Evolutionary conservation across 2,329 filamentous ascomycete genomes (phyloP).

Genomic region (Rosellinia necatrix): DNA sequence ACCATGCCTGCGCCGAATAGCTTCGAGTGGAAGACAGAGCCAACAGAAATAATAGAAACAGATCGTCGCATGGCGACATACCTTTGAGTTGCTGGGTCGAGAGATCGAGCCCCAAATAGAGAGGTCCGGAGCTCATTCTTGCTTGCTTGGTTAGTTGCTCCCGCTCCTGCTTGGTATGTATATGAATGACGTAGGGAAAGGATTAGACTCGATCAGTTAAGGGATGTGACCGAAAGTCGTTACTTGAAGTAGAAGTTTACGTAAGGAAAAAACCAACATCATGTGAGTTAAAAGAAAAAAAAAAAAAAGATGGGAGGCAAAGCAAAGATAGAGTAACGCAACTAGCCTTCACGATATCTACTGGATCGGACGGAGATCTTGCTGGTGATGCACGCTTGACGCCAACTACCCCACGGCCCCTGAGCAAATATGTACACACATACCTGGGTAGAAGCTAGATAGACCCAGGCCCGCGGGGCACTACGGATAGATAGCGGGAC

Average conservation of each 20-base stretch:
- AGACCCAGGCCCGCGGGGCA: conserved; percentile 22
- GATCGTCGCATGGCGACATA: conserved; percentile 39
- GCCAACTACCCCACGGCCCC: conserved; percentile 17
- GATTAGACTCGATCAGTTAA: neutral
- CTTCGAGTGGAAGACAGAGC: too few relatives aligned
- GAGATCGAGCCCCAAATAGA: conserved; percentile 93
- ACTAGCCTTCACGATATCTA: conserved; percentile 15
- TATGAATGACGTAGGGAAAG: neutral
- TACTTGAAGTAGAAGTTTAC: neutral
- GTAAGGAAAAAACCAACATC: conserved; percentile 6
- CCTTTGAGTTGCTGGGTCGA: conserved; percentile 97
- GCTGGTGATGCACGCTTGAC: conserved; percentile 6
- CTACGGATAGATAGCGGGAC: too few relatives aligned
- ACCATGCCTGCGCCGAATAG: too few relatives aligned
- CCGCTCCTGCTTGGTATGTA: neutral
- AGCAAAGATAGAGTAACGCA: neutral
- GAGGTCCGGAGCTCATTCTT: conserved; percentile 53
- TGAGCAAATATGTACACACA: too few relatives aligned
- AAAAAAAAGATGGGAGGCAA: neutral
- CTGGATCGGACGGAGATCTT: conserved; percentile 1
- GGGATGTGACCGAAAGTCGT: conserved; percentile 9
- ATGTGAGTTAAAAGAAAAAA: conserved; percentile 1
- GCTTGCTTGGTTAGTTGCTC: neutral
- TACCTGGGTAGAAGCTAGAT: conserved; percentile 6
- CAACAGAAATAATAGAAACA: too few relatives aligned